Evolutionary conservation across 1,284 basidiomycete genomes (phyloP).

Genomic region (Apiotrichum siamense): DNA sequence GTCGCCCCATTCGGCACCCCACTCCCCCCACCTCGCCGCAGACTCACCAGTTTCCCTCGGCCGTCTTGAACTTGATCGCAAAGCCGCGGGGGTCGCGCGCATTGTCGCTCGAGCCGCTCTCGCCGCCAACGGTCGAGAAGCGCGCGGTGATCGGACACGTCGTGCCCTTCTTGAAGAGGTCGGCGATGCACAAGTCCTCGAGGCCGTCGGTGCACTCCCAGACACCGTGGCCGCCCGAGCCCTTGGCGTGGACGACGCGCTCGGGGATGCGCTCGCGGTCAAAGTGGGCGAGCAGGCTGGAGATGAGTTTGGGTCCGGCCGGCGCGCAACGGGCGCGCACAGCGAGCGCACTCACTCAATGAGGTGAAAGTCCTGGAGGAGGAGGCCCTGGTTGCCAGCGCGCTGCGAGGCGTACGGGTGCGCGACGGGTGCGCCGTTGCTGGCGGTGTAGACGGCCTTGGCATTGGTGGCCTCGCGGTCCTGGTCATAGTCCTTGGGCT

Average conservation of each 20-base stretch:
- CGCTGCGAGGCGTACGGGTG: constrained; percentile 63
- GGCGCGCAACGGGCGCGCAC: not conserved
- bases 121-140: constrained; percentile 57
- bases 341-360: constrained; percentile 5
- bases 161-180: constrained; percentile 67
- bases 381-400: constrained; percentile 66
- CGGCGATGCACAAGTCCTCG: constrained; percentile 68
- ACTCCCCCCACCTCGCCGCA: too few species aligned
- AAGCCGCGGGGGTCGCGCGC: constrained; percentile 85
- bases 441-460: constrained; percentile 64
- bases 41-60: constrained; percentile 67
- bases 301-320: not conserved
- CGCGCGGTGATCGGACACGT: constrained; percentile 52
- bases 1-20: too few species aligned
- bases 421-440: constrained; percentile 67
- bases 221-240: constrained; percentile 79
- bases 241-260: constrained; percentile 61
- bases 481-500: constrained; percentile 8
- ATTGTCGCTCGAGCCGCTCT: constrained; percentile 79
- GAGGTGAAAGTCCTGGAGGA: constrained; percentile 63
- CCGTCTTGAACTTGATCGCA: constrained; percentile 80
- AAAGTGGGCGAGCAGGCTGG: constrained; percentile 53
- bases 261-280: constrained; percentile 69
- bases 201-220: constrained; percentile 80
- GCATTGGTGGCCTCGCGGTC: constrained; percentile 2